A percentile compares a stretch with the other conserved stretches of the same genome.
Conservation (phyloP, 1,284 basidiomycete species). For the Quambalaria eucalypti region DNA sequence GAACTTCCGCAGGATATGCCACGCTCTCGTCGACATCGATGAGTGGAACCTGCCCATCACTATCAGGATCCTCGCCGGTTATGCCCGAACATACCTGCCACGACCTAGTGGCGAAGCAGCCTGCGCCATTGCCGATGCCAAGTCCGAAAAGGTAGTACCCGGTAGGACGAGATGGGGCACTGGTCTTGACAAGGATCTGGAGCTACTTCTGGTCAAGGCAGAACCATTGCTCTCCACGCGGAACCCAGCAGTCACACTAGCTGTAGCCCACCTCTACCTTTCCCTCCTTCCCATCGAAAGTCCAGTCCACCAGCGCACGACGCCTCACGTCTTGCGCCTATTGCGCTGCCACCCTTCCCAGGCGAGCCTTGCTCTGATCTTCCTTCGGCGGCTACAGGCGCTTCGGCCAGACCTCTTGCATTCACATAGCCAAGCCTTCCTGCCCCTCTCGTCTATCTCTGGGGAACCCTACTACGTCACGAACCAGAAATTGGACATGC, state of each 20-base stretch:
- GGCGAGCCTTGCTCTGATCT: constrained; percentile 21
- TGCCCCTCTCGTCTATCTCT: constrained; percentile 20
- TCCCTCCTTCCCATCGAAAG: not conserved
- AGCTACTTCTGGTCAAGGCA: constrained; percentile 26
- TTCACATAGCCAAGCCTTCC: constrained; percentile 17
- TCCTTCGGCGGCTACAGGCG: constrained; percentile 14
- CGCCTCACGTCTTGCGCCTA: constrained; percentile 19
- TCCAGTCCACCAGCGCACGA: constrained; percentile 4
- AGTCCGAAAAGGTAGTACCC: not conserved
- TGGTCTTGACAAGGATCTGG: constrained; percentile 30
- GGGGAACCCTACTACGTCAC: constrained; percentile 28
- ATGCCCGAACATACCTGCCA: constrained; percentile 56
- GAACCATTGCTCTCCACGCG: constrained; percentile 21
- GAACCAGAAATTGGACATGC: constrained; percentile 26
- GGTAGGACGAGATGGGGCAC: constrained; percentile 1
- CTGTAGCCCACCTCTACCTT: not conserved
- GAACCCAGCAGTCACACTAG: constrained; percentile 21
- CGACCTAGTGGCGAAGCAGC: not conserved
- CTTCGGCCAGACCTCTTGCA: constrained; percentile 14
- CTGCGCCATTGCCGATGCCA: constrained; percentile 48
- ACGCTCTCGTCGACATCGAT: constrained; percentile 76
- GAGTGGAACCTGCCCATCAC: constrained; percentile 89
- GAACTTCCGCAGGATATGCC: constrained; percentile 77
- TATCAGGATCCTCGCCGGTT: constrained; percentile 68
- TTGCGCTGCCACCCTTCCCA: constrained; percentile 20